phyloP scores from a whole-genome alignment of 805 yeast genomes.

The Torulaspora gathmanii region DNA sequence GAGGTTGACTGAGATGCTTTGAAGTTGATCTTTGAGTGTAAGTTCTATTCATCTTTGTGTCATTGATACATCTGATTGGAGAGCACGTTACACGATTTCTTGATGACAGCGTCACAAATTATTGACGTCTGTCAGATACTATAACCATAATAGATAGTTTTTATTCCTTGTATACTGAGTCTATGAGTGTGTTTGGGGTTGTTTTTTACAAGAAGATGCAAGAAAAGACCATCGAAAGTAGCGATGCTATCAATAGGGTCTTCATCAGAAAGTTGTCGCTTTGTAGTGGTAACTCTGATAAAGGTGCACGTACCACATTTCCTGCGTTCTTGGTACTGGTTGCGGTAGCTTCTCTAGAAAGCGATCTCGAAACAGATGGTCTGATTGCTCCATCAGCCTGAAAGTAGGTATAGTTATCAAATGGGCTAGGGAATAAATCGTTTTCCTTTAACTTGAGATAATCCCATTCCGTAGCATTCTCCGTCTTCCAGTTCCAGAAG shows the following conservation, averaged over 20 bases:
- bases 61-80: neutral
- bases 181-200: no score
- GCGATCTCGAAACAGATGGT: constrained; percentile 13
- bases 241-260: neutral
- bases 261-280: neutral
- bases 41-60: neutral
- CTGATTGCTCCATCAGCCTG: constrained; percentile 23
- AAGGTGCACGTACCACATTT: neutral
- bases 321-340: constrained; percentile 6
- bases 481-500: constrained; percentile 71
- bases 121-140: constrained; percentile 1
- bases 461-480: constrained; percentile 64
- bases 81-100: neutral
- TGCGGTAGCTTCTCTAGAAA: constrained; percentile 16
- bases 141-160: neutral
- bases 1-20: neutral
- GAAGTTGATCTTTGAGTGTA: neutral
- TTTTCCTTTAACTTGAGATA: constrained; percentile 45
- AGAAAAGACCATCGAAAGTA: neutral
- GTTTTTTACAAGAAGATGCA: constrained; percentile 1
- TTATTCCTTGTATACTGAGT: neutral
- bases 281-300: neutral
- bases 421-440: constrained; percentile 60
- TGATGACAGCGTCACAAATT: constrained; percentile 1
- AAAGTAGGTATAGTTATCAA: constrained; percentile 48